Evolutionary conservation across 2,329 filamentous ascomycete genomes (phyloP).

Genomic region (Penicillium sp.): DNA sequence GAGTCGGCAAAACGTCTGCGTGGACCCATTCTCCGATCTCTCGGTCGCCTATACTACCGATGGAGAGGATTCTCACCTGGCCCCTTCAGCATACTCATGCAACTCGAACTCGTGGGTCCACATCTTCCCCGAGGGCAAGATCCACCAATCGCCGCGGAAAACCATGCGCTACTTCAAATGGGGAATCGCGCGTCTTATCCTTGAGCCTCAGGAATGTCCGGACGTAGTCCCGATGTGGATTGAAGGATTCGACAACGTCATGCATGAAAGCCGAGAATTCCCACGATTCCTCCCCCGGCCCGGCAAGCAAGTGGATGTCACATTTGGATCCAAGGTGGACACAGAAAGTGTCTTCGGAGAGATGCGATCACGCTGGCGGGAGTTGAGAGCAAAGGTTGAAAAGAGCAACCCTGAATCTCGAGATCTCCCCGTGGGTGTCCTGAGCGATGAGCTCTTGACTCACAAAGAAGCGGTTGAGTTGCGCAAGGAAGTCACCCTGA

Average conservation of each 20-base stretch:
- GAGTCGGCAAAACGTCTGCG: constrained; percentile 45
- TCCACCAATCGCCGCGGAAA: constrained; percentile 79
- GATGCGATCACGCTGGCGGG: constrained; percentile 72
- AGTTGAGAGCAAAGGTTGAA: constrained; percentile 59
- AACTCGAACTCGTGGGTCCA: constrained; percentile 85
- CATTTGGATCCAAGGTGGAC: constrained; percentile 70
- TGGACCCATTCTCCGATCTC: constrained; percentile 51
- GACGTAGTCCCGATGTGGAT: constrained; percentile 94
- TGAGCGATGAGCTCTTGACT: constrained; percentile 67
- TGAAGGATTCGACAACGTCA: constrained; percentile 82
- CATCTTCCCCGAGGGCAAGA: constrained; percentile 92
- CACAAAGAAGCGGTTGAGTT: constrained; percentile 74
- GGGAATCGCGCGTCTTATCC: constrained; percentile 87
- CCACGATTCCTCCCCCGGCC: constrained; percentile 79
- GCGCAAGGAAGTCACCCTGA: constrained; percentile 76
- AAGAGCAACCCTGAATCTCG: constrained; percentile 42
- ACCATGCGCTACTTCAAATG: constrained; percentile 97
- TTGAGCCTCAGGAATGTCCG: constrained; percentile 84
- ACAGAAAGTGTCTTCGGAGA: constrained; percentile 75
- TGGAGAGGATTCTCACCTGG: constrained; percentile 56
- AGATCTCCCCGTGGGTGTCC: constrained; percentile 53
- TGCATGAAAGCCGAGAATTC: constrained; percentile 79
- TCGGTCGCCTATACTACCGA: constrained; percentile 44
- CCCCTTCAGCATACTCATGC: constrained; percentile 70
- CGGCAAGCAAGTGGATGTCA: constrained; percentile 61